Conservation (phyloP, 345 rosid genomes). For the Hypericum androsaemum region DNA sequence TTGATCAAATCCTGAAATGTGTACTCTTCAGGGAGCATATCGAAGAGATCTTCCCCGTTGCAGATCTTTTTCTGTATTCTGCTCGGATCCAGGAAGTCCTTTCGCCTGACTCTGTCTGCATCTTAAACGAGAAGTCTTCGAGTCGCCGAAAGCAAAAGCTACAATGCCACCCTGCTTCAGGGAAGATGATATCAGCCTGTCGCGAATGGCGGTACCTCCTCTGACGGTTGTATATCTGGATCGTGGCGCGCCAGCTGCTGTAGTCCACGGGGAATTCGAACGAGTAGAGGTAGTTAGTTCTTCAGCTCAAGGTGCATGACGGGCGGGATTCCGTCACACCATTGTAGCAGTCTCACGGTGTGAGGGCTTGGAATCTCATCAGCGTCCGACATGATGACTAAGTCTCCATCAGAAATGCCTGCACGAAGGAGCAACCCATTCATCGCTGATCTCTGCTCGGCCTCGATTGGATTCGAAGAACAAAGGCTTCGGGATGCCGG, state of each 20-base stretch:
- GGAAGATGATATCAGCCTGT: slow-evolving; percentile 45
- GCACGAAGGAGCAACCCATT: slow-evolving; percentile 50
- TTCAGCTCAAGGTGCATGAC: slow-evolving; percentile 61
- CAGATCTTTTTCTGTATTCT: slow-evolving; percentile 69
- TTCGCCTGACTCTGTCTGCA: slow-evolving; percentile 66
- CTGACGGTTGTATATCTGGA: slow-evolving; percentile 36
- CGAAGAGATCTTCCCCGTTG: slow-evolving; percentile 61
- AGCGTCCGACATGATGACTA: slow-evolving; percentile 64
- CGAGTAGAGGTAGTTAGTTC: slow-evolving; percentile 80
- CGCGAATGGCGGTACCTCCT: slow-evolving; percentile 75
- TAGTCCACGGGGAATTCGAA: slow-evolving; percentile 86
- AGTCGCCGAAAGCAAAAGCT: slow-evolving; percentile 73
- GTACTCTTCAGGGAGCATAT: slow-evolving; percentile 88
- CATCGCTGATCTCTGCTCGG: slow-evolving; percentile 54
- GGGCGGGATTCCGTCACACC: slow-evolving; percentile 77
- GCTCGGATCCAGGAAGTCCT: slow-evolving; percentile 33
- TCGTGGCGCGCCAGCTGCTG: slow-evolving; percentile 75
- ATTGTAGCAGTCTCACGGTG: slow-evolving; percentile 57
- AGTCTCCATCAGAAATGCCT: slow-evolving; percentile 56
- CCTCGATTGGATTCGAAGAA: slow-evolving; percentile 48
- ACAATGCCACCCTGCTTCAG: slow-evolving; percentile 96
- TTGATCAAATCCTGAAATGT: slow-evolving; percentile 67
- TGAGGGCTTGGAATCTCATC: slow-evolving; percentile 90
- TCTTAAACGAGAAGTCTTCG: slow-evolving; percentile 63
- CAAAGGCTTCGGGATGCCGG: slow-evolving; percentile 76